A percentile compares a stretch with the other conserved stretches of the same genome.
Conservation (phyloP, 1,139 yeast genomes). For the Debaryomycetaceae sp. region DNA sequence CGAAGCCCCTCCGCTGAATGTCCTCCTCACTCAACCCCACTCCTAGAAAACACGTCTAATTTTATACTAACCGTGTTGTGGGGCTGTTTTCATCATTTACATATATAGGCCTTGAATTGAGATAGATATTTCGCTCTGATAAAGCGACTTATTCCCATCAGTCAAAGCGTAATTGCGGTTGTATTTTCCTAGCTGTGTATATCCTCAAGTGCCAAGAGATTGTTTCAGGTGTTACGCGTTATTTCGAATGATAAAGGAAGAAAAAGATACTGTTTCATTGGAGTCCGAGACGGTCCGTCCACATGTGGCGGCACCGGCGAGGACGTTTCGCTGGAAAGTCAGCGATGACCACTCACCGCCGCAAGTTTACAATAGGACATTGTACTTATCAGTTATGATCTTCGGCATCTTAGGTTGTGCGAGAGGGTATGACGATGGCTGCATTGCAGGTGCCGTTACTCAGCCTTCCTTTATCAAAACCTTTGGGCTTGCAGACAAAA, state of each 20-base stretch:
- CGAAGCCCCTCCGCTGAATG: too few species aligned
- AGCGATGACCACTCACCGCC: slow-evolving; percentile 41
- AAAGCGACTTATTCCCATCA: too few species aligned
- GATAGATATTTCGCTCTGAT: too few species aligned
- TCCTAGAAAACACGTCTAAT: too few species aligned
- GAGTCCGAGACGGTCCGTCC: slow-evolving; percentile 2
- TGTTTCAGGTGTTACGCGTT: too few species aligned
- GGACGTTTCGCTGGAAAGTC: slow-evolving; percentile 24
- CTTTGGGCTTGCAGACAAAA: slow-evolving; percentile 44
- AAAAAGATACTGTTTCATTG: slow-evolving; percentile 4
- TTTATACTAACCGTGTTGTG: too few species aligned
- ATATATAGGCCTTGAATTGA: too few species aligned
- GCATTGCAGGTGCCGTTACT: slow-evolving; percentile 42
- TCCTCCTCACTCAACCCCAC: too few species aligned
- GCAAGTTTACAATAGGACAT: slow-evolving; percentile 44
- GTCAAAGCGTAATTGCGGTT: too few species aligned
- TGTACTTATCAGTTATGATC: slow-evolving; percentile 44
- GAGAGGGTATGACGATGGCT: slow-evolving; percentile 61
- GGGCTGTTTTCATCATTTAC: too few species aligned
- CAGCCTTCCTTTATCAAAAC: slow-evolving; percentile 38
- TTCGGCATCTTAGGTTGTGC: slow-evolving; percentile 60
- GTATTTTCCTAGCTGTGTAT: too few species aligned
- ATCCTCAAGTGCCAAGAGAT: too few species aligned
- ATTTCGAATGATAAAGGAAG: slow-evolving; percentile 4
- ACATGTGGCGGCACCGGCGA: slow-evolving; percentile 6